A percentile compares a stretch with the other conserved stretches of the same genome.
These are phyloP conservation scores for Ophiostoma populinum DNA, from an alignment of 2,329 filamentous ascomycete species.

Conservation along the genomic window DNA sequence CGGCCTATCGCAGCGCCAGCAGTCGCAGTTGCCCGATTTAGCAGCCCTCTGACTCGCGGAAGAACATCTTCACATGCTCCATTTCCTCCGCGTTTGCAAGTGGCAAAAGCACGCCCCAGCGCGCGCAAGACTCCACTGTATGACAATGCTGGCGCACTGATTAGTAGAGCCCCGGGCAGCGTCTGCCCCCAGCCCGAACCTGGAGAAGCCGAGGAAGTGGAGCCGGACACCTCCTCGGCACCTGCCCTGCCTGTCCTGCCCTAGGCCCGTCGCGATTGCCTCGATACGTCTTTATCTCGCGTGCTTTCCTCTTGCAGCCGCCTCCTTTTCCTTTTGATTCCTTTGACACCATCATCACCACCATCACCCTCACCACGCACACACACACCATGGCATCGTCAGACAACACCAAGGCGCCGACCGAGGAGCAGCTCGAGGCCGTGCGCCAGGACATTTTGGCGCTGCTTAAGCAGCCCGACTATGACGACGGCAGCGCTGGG, in stretches of 20 bases:
- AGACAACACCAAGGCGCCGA: background rate
- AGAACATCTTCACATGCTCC: background rate
- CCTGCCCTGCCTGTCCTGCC: background rate
- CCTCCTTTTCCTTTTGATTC: no score
- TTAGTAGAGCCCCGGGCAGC: no score
- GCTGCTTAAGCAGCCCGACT: conserved; percentile 79
- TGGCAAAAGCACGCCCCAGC: background rate
- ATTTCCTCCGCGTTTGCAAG: background rate
- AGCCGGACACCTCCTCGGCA: background rate
- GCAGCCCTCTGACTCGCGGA: background rate
- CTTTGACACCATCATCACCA: no score
- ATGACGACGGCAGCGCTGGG: conserved; percentile 91
- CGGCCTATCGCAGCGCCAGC: no score
- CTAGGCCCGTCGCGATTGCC: no score
- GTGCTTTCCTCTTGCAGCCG: no score
- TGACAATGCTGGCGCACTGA: background rate
- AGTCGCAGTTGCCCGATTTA: background rate
- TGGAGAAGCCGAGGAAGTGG: conserved; percentile 1
- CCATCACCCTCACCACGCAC: background rate
- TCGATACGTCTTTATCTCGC: no score
- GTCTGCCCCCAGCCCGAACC: background rate
- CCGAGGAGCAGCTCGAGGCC: background rate
- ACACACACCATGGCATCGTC: background rate
- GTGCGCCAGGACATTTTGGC: conserved; percentile 18
- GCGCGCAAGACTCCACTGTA: background rate